phyloP scores from a whole-genome alignment of 495 filamentous ascomycete genomes.

The Hypoxylon lenormandii region DNA sequence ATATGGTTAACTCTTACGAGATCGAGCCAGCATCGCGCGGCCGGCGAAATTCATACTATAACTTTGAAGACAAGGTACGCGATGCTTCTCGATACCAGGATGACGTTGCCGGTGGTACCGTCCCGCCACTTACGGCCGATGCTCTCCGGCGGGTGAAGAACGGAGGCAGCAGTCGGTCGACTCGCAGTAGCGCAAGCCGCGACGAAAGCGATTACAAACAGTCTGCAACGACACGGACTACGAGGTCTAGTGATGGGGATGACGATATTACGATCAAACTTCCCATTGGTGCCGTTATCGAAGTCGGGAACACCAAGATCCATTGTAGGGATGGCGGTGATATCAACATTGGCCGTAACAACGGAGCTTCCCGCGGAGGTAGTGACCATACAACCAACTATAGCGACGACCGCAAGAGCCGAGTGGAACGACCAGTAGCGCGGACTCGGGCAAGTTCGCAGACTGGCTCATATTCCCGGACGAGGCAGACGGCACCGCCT shows the following conservation, averaged over 20 bases:
- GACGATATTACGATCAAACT: conserved; percentile 68
- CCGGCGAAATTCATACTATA: conserved; percentile 48
- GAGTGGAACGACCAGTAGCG: conserved; percentile 54
- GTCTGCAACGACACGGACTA: conserved; percentile 67
- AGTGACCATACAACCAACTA: conserved; percentile 58
- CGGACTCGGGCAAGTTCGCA: conserved; percentile 58
- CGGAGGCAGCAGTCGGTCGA: conserved; percentile 64
- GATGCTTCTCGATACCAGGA: conserved; percentile 65
- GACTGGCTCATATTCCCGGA: conserved; percentile 57
- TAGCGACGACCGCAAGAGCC: conserved; percentile 58
- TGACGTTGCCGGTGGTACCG: conserved; percentile 58
- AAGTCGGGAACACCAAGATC: conserved; percentile 64
- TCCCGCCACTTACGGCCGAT: conserved; percentile 63
- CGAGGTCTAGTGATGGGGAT: conserved; percentile 57
- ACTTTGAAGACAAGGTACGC: conserved; percentile 64
- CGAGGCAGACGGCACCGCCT: conserved; percentile 39
- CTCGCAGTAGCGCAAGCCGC: conserved; percentile 64
- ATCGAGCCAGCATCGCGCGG: conserved; percentile 42
- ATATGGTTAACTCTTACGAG: conserved; percentile 30
- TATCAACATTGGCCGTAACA: conserved; percentile 61
- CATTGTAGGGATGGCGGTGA: conserved; percentile 65
- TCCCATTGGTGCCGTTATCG: conserved; percentile 60
- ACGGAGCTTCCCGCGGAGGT: conserved; percentile 47
- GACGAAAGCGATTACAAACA: conserved; percentile 69
- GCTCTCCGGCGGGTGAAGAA: conserved; percentile 60